Evolutionary conservation across 164 flowering plant species (phyloP).

Genomic region (Warburgia ugandensis): DNA sequence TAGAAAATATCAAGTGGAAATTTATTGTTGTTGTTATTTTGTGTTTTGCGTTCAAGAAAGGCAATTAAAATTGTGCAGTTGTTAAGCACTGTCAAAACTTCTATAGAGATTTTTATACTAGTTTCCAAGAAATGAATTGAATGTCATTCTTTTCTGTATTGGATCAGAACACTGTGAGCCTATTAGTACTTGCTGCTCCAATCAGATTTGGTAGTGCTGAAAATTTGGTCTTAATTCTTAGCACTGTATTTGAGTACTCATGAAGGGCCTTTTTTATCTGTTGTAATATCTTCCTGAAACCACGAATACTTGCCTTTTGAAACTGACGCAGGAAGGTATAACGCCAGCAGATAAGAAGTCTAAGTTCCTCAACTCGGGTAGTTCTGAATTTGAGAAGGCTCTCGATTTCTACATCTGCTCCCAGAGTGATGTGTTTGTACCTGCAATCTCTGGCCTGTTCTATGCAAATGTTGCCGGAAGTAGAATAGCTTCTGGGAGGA

Average conservation of each 20-base stretch:
- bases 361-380: constrained; percentile 42
- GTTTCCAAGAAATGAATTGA: too few relatives aligned
- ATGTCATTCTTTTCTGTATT: too few relatives aligned
- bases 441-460: constrained; percentile 86
- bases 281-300: neutral
- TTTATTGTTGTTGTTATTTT: too few relatives aligned
- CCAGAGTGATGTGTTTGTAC: constrained; percentile 84
- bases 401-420: constrained; percentile 81
- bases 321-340: constrained; percentile 60
- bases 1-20: too few relatives aligned
- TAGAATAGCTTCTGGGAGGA: constrained; percentile 64
- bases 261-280: neutral
- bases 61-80: too few relatives aligned
- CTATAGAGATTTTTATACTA: too few relatives aligned
- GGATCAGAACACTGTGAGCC: too few relatives aligned
- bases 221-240: too few relatives aligned
- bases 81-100: too few relatives aligned
- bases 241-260: neutral
- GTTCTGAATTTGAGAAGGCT: constrained; percentile 56
- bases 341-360: constrained; percentile 65
- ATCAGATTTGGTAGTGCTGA: too few relatives aligned
- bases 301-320: neutral
- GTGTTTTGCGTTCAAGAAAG: too few relatives aligned
- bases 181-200: too few relatives aligned
- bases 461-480: constrained; percentile 78